phyloP scores from a whole-genome alignment of 2,329 filamentous ascomycete species.

The Calonectria montana region DNA sequence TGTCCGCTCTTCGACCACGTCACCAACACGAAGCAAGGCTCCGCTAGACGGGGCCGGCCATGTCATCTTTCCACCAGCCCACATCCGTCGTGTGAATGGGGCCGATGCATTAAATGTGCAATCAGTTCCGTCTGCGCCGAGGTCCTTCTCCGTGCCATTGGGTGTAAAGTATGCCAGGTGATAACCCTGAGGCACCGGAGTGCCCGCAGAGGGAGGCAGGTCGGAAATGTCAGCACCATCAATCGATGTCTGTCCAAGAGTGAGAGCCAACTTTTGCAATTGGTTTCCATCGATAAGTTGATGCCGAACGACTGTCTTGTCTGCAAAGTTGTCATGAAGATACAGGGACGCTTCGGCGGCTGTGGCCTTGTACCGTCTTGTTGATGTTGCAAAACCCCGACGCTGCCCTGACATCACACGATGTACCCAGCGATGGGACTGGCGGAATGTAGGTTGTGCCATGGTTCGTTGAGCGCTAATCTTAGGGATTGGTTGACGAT shows the following conservation, averaged over 20 bases:
- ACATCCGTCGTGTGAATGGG: conserved; percentile 74
- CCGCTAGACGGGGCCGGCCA: conserved; percentile 51
- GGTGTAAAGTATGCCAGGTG: conserved; percentile 75
- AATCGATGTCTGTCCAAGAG: conserved; percentile 62
- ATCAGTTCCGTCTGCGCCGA: conserved; percentile 72
- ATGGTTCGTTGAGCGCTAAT: not conserved
- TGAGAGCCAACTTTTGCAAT: conserved; percentile 70
- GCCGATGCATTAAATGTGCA: conserved; percentile 66
- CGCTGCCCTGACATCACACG: conserved; percentile 20
- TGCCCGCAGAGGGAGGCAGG: conserved; percentile 53
- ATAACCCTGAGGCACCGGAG: conserved; percentile 67
- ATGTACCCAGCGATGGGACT: conserved; percentile 20
- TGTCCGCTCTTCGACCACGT: conserved; percentile 67
- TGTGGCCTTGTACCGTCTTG: conserved; percentile 22
- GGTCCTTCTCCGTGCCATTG: conserved; percentile 60
- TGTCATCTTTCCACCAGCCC: conserved; percentile 71
- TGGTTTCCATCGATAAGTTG: conserved; percentile 73
- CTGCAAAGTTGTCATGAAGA: conserved; percentile 46
- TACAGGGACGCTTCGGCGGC: conserved; percentile 46
- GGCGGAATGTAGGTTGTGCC: conserved; percentile 5
- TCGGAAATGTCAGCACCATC: conserved; percentile 52
- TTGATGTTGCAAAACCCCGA: conserved; percentile 28
- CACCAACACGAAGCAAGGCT: conserved; percentile 60
- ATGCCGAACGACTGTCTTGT: conserved; percentile 41
- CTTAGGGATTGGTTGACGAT: not conserved